Evolutionary conservation across 164 flowering plant genomes (phyloP), one percentile per base, ranked within the genome.

Genomic region (Umbellularia californica): DNA sequence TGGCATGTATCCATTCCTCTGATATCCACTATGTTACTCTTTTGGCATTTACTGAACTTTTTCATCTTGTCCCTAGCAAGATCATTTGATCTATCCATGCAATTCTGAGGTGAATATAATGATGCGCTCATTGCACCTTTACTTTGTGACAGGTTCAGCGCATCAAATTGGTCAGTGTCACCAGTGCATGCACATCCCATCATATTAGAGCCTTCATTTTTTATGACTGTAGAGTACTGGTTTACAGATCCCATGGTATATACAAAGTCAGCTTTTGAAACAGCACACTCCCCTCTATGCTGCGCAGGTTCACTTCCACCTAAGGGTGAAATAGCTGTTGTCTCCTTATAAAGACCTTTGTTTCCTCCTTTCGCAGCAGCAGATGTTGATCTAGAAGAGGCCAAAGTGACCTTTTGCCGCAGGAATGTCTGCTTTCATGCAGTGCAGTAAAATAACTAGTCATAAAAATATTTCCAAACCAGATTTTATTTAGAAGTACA

Each of bases 371-470:
- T 82, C 20, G 68, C 80, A 25, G 79, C 19, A 19, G 27, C 17
- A 47, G 76, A 28, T n/a, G 76, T 58, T 35, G 79, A 60, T 15
- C 35, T 79, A 47, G 81, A 74, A 67, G 97, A 83, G 68, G 94
- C 87, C 50, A 94, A 80, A 65, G 88, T 91, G 73, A 85, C 80
- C 85, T 88, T 94, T 82, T 94, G 98, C 72, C 98, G 95, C 76
- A 94, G 76, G 77, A 92, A 91, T 67, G 98, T 94, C 98, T 94
- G 79, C 66, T 58, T 55, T 50, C 69, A 70, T 63, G 70, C 70
- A 82, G 55, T 28, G 19, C 62, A 9, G 5, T 0, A 52, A 52
- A 52, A 58, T 19, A 71, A 30, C 35, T 30, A 5, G 35, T 30
- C 35, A 30, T 3, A 30, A 30, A 0, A 14, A 52, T 14, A 14